These are phyloP conservation scores for Candida hungchunana DNA, from an alignment of 805 yeast genomes.

Conservation along the genomic window DNA sequence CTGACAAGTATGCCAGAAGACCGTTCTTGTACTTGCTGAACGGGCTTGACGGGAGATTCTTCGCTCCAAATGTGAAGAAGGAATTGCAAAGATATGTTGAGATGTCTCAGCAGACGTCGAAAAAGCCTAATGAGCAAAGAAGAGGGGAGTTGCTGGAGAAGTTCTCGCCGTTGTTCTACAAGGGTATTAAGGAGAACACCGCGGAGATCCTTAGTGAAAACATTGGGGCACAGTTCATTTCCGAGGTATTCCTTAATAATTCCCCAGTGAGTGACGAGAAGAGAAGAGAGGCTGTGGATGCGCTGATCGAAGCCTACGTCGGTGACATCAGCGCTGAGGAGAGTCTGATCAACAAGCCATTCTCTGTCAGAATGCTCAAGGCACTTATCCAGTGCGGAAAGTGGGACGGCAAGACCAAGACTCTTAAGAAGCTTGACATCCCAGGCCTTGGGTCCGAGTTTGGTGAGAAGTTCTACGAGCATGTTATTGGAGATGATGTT, in stretches of 20 bases:
- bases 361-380: constrained; percentile 69
- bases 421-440: constrained; percentile 39
- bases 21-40: constrained; percentile 78
- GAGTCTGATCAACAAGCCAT: constrained; percentile 69
- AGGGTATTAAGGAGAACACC: constrained; percentile 47
- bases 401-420: constrained; percentile 65
- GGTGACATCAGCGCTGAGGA: constrained; percentile 65
- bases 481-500: constrained; percentile 46
- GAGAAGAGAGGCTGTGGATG: constrained; percentile 47
- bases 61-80: constrained; percentile 64
- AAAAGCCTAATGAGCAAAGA: constrained; percentile 78
- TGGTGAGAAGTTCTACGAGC: constrained; percentile 49
- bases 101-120: constrained; percentile 65
- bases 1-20: constrained; percentile 79
- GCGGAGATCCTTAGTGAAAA: constrained; percentile 56
- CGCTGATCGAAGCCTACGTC: constrained; percentile 52
- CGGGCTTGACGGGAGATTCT: constrained; percentile 78
- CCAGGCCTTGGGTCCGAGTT: constrained; percentile 55
- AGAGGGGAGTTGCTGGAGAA: constrained; percentile 60
- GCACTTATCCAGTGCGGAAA: constrained; percentile 81
- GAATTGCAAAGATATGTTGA: constrained; percentile 58
- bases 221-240: constrained; percentile 77
- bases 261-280: constrained; percentile 36
- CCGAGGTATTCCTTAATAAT: constrained; percentile 66
- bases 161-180: constrained; percentile 63